Percentiles rank a stretch among this genome's conserved stretches.
These are phyloP conservation scores for Colletotrichum higginsianum DNA, from an alignment of 2,329 filamentous ascomycete genomes.

Conservation along the genomic window DNA sequence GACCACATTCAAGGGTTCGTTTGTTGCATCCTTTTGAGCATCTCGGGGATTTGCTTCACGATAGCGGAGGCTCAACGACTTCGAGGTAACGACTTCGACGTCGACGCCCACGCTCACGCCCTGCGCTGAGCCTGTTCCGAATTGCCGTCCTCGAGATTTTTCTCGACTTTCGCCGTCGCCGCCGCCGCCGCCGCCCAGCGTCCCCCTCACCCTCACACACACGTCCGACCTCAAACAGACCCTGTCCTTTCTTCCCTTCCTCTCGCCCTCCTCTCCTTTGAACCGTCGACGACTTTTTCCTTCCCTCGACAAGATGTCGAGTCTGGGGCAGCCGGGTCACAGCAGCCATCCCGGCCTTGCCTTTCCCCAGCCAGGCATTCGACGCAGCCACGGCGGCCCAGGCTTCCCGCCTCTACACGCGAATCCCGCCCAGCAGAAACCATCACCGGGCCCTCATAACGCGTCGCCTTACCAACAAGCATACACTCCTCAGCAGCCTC, in stretches of 20 bases:
- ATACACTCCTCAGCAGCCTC: constrained; percentile 67
- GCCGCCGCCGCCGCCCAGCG: neutral
- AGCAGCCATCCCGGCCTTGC: constrained; percentile 68
- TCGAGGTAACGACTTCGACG: constrained; percentile 25
- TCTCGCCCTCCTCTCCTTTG: constrained; percentile 6
- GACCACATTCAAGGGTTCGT: constrained; percentile 44
- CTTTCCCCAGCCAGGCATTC: constrained; percentile 66
- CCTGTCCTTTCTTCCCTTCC: constrained; percentile 7
- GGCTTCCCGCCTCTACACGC: constrained; percentile 63
- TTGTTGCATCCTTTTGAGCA: constrained; percentile 42
- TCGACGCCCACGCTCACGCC: constrained; percentile 23
- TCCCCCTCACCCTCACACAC: constrained; percentile 8
- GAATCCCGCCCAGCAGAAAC: constrained; percentile 66
- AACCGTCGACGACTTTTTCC: constrained; percentile 14
- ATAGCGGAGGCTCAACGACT: constrained; percentile 40
- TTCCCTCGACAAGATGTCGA: constrained; percentile 57
- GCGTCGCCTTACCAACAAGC: constrained; percentile 70
- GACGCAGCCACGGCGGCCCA: constrained; percentile 55
- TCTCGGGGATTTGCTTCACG: constrained; percentile 39
- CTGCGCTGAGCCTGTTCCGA: constrained; percentile 4
- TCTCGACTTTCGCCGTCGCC: neutral
- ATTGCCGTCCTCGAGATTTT: neutral
- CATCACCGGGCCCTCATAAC: constrained; percentile 68
- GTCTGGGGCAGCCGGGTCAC: constrained; percentile 64
- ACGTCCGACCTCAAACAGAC: neutral